Base-by-base conservation (phyloP, 2,329 filamentous ascomycete species). In the Cryoendolithus antarcticus region DNA sequence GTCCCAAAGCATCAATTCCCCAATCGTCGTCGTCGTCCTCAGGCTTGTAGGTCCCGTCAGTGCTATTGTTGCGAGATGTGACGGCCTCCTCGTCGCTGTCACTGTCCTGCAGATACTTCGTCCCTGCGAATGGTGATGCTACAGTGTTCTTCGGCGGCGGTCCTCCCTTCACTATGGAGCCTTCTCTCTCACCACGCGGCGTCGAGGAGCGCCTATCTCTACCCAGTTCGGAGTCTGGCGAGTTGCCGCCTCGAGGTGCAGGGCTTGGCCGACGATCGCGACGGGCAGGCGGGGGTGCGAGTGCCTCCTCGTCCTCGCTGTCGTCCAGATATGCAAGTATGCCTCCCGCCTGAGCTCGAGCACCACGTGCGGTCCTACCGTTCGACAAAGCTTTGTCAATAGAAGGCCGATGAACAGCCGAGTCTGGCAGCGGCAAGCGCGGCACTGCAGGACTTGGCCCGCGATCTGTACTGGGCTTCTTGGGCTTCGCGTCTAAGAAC, bases 51-150 rank as follows among this genome's bases (percentile, higher is more conserved):
- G 40, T 41, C 40, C 40, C 43, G 37, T 55, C 50, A 13, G 47
- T 39, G 41, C 54, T 56, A 38, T 46, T 45, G 19, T 53, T 44
- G 34, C 54, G 53, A 12, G 50, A 52, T n/a, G 45, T 44, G 30
- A 53, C 46, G 31, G 51, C 50, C 39, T 57, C 54, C 45, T 55
- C 50, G 36, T 48, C 47, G 32, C 42, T 46, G 27, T 49, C 52
- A 36, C 53, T 56, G 47, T 58, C 55, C 37, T 58, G 49, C 43
- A 58, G 41, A 42, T 58, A 58, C 47, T 58, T 58, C 42, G 55
- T 58, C 32, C 55, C 55, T n/a, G 55, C 55, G 35, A 58, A 58
- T 7, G 55, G 45, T 31, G 53, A 56, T 7, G 55, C 55, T 7
- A 58, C 55, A n/a, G 55, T 58, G 40, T 58, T 54, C n/a, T 44